Base-by-base conservation (phyloP, 2,329 filamentous ascomycete species). In the Colletotrichum echinochloae region DNA sequence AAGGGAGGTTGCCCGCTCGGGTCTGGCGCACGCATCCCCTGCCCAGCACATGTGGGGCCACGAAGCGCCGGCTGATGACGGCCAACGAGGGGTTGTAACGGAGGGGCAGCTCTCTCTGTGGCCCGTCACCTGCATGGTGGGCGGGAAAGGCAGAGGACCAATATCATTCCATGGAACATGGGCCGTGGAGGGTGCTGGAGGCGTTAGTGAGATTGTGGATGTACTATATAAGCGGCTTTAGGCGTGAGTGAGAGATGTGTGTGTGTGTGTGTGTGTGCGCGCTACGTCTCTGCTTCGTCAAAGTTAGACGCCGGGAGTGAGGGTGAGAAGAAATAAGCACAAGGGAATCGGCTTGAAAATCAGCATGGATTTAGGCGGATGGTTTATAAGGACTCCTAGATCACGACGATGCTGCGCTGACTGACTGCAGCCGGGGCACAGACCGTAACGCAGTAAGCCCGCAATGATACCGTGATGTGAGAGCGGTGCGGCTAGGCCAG, bases 71-170 rank as follows among this genome's bases (percentile, higher is more conserved):
- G 41, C 60, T 54, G 49, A 65, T 33, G 41, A 49, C 23, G 60
- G 41, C 66, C 69, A 69, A 71, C 70, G 49, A 63, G 59, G 48
- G 69, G 39, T n/a, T 48, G 14, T 23, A 28, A 30, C 20, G 30
- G 65, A 70, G 46, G 65, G 54, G 65, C 48, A 65, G 46, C 52
- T 41, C 54, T 56, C 46, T 67, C 44, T 57, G 51, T 67, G 35
- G 64, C 44, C 64, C 52, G 56, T 70, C 63, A 66, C 67, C 63
- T 66, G 67, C 67, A 70, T 61, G 49, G 55, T 23, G 49, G 56
- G 49, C 35, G 56, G 62, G 46, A 60, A 56, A 48, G n/a, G 30
- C 48, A 23, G 41, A 60, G 48, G 18, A 8, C 67, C 64, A 70
- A 59, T 70, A 30, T 67, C 44, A 64, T 67, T 41, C 64, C 67